Evolutionary conservation across 441 rosid species (phyloP).

Genomic region (Breynia disticha): DNA sequence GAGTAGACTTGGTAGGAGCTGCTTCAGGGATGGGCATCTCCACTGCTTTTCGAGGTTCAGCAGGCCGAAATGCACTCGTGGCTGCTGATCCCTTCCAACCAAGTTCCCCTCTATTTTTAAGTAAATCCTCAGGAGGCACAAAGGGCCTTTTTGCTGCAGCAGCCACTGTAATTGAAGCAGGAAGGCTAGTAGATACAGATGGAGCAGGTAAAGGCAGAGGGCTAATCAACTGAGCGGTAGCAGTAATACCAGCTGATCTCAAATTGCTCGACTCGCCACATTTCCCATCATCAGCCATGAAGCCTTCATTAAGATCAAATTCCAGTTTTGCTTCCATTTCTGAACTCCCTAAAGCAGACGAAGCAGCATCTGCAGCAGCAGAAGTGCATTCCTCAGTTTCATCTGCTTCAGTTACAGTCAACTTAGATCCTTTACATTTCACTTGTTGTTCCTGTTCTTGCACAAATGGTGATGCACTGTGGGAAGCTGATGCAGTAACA

Average conservation of each 20-base stretch:
- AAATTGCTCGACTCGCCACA: slow-evolving; percentile 32
- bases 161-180: slow-evolving; percentile 68
- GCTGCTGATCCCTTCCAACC: slow-evolving; percentile 99
- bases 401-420: slow-evolving; percentile 30
- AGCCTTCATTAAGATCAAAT: slow-evolving; percentile 85
- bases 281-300: slow-evolving; percentile 50
- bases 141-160: slow-evolving; percentile 91
- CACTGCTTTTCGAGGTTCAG: slow-evolving; percentile 67
- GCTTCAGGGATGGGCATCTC: slow-evolving; percentile 42
- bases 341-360: slow-evolving; percentile 24
- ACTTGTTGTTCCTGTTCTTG: slow-evolving; percentile 27
- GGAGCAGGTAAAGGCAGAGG: slow-evolving; percentile 36
- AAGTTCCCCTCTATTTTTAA: slow-evolving; percentile 56
- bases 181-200: slow-evolving; percentile 40
- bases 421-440: slow-evolving; percentile 27
- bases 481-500: slow-evolving; percentile 13
- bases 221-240: slow-evolving; percentile 33
- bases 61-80: slow-evolving; percentile 95
- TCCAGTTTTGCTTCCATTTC: slow-evolving; percentile 54
- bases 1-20: slow-evolving; percentile 37
- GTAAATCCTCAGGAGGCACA: slow-evolving; percentile 67
- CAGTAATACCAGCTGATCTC: slow-evolving; percentile 23
- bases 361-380: slow-evolving; percentile 21
- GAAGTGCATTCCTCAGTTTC: slow-evolving; percentile 45
- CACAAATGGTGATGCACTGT: slow-evolving; percentile 10